These are phyloP conservation scores for Lolium perenne DNA, from an alignment of 176 grass and related monocot species.

Conservation along the genomic window DNA sequence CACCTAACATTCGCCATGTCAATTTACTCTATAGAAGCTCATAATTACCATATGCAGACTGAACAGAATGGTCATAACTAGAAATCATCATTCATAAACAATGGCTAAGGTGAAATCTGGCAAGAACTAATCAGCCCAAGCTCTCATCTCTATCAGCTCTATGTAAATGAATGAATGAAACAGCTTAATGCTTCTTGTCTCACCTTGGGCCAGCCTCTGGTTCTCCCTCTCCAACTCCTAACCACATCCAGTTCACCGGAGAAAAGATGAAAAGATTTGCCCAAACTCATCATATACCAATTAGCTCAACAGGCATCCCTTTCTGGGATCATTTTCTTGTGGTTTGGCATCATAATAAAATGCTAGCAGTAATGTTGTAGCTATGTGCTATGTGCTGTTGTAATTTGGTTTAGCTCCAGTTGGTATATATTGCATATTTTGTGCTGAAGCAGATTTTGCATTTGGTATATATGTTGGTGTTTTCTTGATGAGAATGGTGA, in stretches of 20 bases:
- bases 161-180: slow-evolving; percentile 19
- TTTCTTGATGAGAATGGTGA: no score
- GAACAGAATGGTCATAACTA: background rate
- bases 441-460: no score
- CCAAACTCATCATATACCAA: no score
- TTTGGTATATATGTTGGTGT: no score
- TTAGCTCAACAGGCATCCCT: no score
- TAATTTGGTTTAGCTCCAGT: no score
- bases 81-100: background rate
- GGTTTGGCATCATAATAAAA: no score
- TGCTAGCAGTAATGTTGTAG: no score
- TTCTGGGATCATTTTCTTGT: no score
- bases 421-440: no score
- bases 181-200: background rate
- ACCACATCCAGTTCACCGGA: slow-evolving; percentile 5
- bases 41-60: background rate
- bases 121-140: background rate
- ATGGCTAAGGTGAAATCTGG: background rate
- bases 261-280: background rate
- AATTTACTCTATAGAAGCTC: background rate
- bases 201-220: slow-evolving; percentile 65
- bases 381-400: no score
- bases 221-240: slow-evolving; percentile 89
- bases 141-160: background rate
- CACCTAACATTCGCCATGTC: background rate